Evolutionary conservation across 2,329 filamentous ascomycete species (phyloP), one percentile per base, ranked within the genome.

Genomic region (Colletotrichum navitas): DNA sequence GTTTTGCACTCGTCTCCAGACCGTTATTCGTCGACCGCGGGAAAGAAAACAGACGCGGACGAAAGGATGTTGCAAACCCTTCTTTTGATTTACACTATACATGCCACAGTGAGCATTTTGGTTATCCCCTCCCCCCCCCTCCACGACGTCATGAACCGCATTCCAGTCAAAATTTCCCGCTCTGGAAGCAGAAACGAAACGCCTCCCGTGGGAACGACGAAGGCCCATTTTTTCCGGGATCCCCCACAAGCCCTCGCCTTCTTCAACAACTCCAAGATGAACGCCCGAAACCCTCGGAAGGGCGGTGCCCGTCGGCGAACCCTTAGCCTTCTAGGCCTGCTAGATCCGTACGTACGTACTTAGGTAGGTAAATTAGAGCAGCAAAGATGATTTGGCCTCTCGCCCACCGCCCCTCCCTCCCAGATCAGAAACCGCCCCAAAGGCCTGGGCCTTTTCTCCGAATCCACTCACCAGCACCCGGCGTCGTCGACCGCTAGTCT

Each of bases 401-500:
- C 21, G 21, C 24, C 14, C 41, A 49, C 21, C 41, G 18, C 29
- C n/a, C n/a, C n/a, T n/a, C n/a, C 29, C 7, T 32, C 3, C 58
- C 26, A 24, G 16, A 26, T 45, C 16, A 29, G 49, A 29, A 10
- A 52, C 43, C 43, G 18, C 24, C 10, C 5, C 14, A 52, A 39
- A 62, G 60, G 60, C 45, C 60, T n/a, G 32, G 60, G 41, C 32
- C 32, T 14, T 32, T 26, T 52, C 26, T 14, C n/a, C 21, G n/a
- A 51, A 39, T 10, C 60, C 60, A 62, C 60, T 39, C 45, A 32
- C 45, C 45, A 16, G 45, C 59, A 51, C 59, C 59, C 59, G 59
- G 45, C 59, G 47, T 62, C 32, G 16, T 62, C 60, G 60, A 62
- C 60, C 45, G 60, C 60, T 51, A 51, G 43, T 36, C 43, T 62